Evolutionary conservation across 2,329 filamentous ascomycete genomes (phyloP).

Genomic region (Rutstroemia sp.): DNA sequence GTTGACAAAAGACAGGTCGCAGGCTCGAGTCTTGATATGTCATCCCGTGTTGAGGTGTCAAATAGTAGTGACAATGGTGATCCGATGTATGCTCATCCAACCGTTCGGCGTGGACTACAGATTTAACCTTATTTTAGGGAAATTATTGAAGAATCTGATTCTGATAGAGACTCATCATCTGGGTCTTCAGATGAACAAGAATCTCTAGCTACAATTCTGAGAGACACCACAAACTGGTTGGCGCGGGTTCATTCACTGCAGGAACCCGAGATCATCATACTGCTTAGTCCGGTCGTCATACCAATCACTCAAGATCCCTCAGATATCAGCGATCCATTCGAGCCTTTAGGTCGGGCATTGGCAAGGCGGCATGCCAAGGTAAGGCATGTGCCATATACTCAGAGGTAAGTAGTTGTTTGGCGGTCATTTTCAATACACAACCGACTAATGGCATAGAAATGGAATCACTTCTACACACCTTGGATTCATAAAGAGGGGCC

Average conservation of each 20-base stretch:
- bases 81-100: slow-evolving; percentile 1
- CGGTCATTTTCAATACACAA: slow-evolving; percentile 4
- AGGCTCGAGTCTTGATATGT: slow-evolving; percentile 1
- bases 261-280: slow-evolving; percentile 49
- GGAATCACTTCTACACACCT: slow-evolving; percentile 42
- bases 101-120: not conserved
- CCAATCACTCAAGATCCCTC: slow-evolving; percentile 36
- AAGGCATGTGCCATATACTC: slow-evolving; percentile 65
- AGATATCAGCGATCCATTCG: slow-evolving; percentile 59
- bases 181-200: not conserved
- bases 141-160: slow-evolving; percentile 1
- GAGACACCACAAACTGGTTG: slow-evolving; percentile 36
- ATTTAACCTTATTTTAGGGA: slow-evolving; percentile 1
- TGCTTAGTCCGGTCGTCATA: slow-evolving; percentile 50
- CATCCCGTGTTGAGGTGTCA: not conserved
- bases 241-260: slow-evolving; percentile 39
- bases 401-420: slow-evolving; percentile 30
- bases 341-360: slow-evolving; percentile 59
- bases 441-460: slow-evolving; percentile 14
- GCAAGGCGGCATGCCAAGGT: slow-evolving; percentile 52
- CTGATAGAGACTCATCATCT: slow-evolving; percentile 1
- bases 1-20: slow-evolving; percentile 7
- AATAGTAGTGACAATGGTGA: not conserved
- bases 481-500: slow-evolving; percentile 27
- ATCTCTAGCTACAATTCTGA: slow-evolving; percentile 14